Conservation (phyloP, 1,139 yeast genomes). For the Geotrichum restrictum region DNA sequence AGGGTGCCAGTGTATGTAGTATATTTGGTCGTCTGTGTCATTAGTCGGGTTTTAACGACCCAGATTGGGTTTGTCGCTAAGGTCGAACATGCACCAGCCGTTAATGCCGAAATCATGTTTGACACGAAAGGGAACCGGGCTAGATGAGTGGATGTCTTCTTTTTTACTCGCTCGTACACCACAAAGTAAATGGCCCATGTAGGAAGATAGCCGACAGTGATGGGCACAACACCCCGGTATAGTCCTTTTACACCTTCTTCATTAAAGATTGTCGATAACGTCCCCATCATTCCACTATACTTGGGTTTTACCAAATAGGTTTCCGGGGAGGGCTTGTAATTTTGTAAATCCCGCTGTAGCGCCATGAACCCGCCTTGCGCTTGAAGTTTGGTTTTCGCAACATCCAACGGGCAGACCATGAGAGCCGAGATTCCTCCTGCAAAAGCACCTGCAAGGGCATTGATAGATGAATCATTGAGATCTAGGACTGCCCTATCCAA, state of each 20-base stretch:
- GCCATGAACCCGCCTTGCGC: conserved; percentile 71
- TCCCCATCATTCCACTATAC: conserved; percentile 57
- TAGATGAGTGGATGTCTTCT: conserved; percentile 23
- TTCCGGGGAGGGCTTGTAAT: conserved; percentile 18
- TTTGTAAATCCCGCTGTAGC: conserved; percentile 22
- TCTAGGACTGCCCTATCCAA: conserved; percentile 1
- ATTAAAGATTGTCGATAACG: conserved; percentile 56
- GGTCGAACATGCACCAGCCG: conserved; percentile 87
- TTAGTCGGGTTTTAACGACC: conserved; percentile 91
- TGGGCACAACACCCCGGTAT: conserved; percentile 87
- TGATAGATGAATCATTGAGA: conserved; percentile 43
- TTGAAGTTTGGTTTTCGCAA: conserved; percentile 88
- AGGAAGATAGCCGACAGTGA: conserved; percentile 88
- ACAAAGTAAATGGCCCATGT: conserved; percentile 96
- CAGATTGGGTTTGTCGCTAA: conserved; percentile 92
- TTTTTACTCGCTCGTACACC: conserved; percentile 76
- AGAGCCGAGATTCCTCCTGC: conserved; percentile 91
- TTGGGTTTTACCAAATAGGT: conserved; percentile 28
- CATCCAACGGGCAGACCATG: conserved; percentile 88
- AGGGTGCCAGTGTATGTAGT: conserved; percentile 70
- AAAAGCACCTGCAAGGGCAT: conserved; percentile 77
- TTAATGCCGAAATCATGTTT: conserved; percentile 76
- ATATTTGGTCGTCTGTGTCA: conserved; percentile 57
- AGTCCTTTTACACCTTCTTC: conserved; percentile 83
- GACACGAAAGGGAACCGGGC: conserved; percentile 46